Evolutionary conservation across 2,329 filamentous ascomycete species (phyloP).

Genomic region (Dactylellina drechsleri): DNA sequence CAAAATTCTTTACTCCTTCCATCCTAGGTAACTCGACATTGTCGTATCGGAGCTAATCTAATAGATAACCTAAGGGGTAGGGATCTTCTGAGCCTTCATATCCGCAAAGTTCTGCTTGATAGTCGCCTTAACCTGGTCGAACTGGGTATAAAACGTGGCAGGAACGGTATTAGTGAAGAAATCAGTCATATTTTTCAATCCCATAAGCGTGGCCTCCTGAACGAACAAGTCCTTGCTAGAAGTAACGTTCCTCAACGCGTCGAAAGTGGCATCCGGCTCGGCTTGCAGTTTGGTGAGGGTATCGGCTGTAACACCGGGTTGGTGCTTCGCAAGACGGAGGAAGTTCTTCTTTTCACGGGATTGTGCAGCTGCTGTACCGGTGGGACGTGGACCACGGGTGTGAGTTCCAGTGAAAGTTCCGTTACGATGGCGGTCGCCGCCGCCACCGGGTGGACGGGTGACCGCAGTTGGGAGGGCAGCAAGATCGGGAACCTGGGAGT

Average conservation of each 20-base stretch:
- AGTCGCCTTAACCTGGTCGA: conserved; percentile 23
- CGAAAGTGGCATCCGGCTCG: conserved; percentile 21
- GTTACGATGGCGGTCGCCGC: not conserved
- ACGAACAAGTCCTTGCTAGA: conserved; percentile 29
- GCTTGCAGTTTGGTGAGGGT: conserved; percentile 25
- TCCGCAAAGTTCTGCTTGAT: conserved; percentile 19
- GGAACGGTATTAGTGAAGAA: conserved; percentile 34
- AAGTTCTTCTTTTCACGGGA: conserved; percentile 23
- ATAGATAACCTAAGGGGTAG: conserved; percentile 24
- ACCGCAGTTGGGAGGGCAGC: conserved; percentile 11
- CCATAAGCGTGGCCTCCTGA: conserved; percentile 37
- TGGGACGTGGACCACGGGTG: no score
- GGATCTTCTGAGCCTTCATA: conserved; percentile 30
- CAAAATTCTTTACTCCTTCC: conserved; percentile 9
- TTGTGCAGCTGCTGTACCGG: not conserved
- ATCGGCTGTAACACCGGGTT: conserved; percentile 21
- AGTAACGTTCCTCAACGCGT: conserved; percentile 14
- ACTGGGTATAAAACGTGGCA: conserved; percentile 13
- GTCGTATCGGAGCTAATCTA: not conserved
- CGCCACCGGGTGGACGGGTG: conserved; percentile 14
- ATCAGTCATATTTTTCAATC: conserved; percentile 5
- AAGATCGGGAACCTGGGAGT: conserved; percentile 50
- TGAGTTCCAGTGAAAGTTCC: not conserved
- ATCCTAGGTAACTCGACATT: not conserved
- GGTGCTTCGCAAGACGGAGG: conserved; percentile 24